Conservation (phyloP, 352 stramenopile species). For the Thalassiosira delicatula region DNA sequence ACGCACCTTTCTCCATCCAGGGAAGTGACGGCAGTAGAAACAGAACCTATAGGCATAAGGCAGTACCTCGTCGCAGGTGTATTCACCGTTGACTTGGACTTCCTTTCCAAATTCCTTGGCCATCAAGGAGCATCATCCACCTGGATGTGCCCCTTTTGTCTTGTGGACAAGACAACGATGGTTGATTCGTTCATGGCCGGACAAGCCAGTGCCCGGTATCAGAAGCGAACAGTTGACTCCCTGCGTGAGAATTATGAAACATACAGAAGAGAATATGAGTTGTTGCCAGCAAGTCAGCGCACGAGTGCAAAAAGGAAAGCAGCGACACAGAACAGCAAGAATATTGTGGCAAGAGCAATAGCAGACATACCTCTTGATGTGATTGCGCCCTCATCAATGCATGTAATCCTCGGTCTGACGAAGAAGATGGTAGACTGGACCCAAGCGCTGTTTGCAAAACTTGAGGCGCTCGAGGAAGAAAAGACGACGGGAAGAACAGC, state of each 20-base stretch:
- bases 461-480: not conserved
- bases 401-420: not conserved
- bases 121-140: slow-evolving; percentile 7
- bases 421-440: not conserved
- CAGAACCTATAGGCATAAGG: not conserved
- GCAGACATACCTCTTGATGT: not conserved
- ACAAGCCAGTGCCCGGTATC: not conserved
- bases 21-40: too few species aligned
- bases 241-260: not conserved
- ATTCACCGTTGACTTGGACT: slow-evolving; percentile 13
- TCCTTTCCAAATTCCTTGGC: slow-evolving; percentile 16
- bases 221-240: not conserved
- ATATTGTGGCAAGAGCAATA: not conserved
- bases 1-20: not conserved
- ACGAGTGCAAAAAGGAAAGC: not conserved
- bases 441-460: not conserved
- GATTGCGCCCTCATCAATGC: not conserved
- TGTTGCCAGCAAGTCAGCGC: not conserved
- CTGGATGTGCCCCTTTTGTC: slow-evolving; percentile 14
- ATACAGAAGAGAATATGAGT: not conserved
- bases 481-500: not conserved
- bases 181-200: not conserved
- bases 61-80: slow-evolving; percentile 8
- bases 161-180: not conserved
- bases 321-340: not conserved